Base-by-base conservation (phyloP, 352 stramenopile genomes). In the Pythium brachiatum region DNA sequence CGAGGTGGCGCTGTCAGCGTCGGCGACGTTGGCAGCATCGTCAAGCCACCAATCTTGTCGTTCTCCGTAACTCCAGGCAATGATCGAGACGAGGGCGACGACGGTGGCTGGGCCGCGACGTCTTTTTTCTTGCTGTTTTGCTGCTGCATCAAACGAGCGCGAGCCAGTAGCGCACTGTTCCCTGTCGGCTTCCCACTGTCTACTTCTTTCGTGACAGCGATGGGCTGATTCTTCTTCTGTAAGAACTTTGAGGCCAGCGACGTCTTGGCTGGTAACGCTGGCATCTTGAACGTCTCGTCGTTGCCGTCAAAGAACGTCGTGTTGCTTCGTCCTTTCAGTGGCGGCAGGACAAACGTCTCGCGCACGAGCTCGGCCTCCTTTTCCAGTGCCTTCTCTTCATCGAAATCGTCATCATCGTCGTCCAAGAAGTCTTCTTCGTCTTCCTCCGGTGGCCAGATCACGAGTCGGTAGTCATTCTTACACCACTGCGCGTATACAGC, bases 231-330 rank as follows among this genome's bases (percentile, higher is more conserved):
- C 21, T 58, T 53, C 41, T 72, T 72, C 11, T 53, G 57, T 7
- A 74, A 29, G 39, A 74, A 70, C 31, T 74, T 74, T 18, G 67
- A 38, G 15, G 65, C 61, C 1, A 69, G 39, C 7, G 61, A 56
- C 25, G 57, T 76, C 38, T 88, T 92, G 13, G 82, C 70, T 0
- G 85, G 85, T 8, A 94, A 58, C 7, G 81, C 63, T 0, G 85
- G 83, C 85, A 94, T 92, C 63, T 91, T 94, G 44, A 94, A 92
- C 2, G 69, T 90, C 20, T 89, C 76, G 2, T 88, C 79, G 12
- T 67, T 69, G 46, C 66, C 68, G 26, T 90, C 79, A 29, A 76
- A 89, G 32, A 87, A 75, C 21, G 69, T 78, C 27, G 76, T 86
- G 20, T 65, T 79, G 26, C 74, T 79, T 63, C 79, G 79, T 0